These are phyloP conservation scores for Arthrinium phaeospermum DNA, from an alignment of 2,329 filamentous ascomycete genomes.

Conservation along the genomic window DNA sequence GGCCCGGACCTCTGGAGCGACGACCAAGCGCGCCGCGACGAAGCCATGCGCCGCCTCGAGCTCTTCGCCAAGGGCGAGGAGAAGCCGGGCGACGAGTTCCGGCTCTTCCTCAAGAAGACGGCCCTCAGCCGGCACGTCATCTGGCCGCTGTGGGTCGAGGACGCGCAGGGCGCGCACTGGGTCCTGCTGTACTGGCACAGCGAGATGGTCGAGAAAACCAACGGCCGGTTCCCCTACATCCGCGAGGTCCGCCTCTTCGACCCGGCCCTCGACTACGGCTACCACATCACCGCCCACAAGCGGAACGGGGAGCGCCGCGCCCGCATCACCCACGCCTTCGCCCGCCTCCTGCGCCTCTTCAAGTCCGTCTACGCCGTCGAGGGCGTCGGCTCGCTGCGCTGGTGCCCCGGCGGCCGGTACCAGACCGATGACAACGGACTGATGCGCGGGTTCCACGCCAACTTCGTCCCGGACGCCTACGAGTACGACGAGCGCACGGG, in stretches of 20 bases:
- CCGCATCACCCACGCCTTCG: background rate
- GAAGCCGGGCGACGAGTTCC: background rate
- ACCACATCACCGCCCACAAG: background rate
- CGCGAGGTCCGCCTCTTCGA: background rate
- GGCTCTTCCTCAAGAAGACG: no score
- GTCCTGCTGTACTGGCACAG: constrained; percentile 15
- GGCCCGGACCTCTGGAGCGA: constrained; percentile 12
- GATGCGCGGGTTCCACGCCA: background rate
- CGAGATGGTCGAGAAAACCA: background rate
- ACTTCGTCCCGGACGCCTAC: background rate
- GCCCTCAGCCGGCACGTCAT: background rate
- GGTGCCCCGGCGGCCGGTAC: background rate
- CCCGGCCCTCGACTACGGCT: background rate
- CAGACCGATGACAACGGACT: background rate
- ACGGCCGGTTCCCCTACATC: background rate
- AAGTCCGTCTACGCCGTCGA: background rate
- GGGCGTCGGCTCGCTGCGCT: background rate
- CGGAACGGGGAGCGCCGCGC: background rate
- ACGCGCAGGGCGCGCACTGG: constrained; percentile 18
- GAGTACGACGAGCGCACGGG: constrained; percentile 1
- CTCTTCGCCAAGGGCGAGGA: background rate
- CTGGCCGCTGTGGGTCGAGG: constrained; percentile 17
- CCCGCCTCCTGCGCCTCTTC: background rate
- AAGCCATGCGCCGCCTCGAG: background rate
- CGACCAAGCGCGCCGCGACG: background rate